Evolutionary conservation across 2,329 filamentous ascomycete genomes (phyloP), one percentile per base, ranked within the genome.

Genomic region (Fusarium sp.): DNA sequence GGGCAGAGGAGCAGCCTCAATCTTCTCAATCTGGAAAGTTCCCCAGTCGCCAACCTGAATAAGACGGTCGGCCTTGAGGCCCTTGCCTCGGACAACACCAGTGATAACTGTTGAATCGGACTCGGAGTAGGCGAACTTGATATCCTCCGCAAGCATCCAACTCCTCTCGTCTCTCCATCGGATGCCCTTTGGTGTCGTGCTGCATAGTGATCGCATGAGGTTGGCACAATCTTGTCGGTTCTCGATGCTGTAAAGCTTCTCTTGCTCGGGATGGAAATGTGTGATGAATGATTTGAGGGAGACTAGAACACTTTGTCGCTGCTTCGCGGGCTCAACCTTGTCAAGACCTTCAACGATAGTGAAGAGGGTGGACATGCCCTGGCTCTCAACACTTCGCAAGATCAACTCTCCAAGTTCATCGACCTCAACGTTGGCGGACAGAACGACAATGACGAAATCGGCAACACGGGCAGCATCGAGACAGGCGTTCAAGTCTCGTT

Each of bases 31-130:
- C 83, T 98, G 94, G 80, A 95, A 98, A 63, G 95, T 91, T 38
- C 96, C 96, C 93, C 94, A 98, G 71, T 97, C 95, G 44, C 95
- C 95, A 57, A 99, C 87, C 79, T 98, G 95, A 10, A 98, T 89
- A 44, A 99, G 85, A 66, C 96, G 90, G 81, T 99, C 95, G 8
- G 94, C 93, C 81, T 98, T 98, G 59, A 99, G 82, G 13, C 93
- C 92, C 79, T 91, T 94, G 38, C 96, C 96, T 79, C 96, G 89
- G 33, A 98, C 91, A 7, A 96, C 90, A 75, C 96, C 96, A 0
- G 94, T 97, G 46, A 99, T 80, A 12, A 95, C 85, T 13, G 94
- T 93, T 46, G 91, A 85, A n/a, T 89, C 87, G 2, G 87, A 85
- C 16, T 87, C 87, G 9, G 84, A 86, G 33, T 89, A 86, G 16